Conservation (phyloP, 768 basidiomycete genomes). For the Leccinum boreale region DNA sequence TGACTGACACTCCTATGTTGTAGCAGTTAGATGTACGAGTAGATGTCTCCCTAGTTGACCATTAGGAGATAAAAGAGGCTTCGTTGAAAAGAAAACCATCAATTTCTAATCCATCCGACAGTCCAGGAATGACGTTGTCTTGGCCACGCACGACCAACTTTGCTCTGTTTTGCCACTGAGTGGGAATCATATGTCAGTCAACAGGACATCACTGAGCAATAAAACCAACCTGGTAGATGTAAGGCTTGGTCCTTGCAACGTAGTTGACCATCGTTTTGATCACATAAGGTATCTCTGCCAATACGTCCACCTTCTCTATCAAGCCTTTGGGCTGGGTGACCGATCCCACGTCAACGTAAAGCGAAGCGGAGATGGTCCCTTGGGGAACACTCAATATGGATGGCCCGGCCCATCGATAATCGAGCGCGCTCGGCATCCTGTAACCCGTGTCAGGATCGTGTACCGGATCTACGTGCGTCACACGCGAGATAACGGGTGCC, state of each 20-base stretch:
- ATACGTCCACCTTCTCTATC: slow-evolving; percentile 90
- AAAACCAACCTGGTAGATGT: slow-evolving; percentile 80
- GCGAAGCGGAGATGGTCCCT: slow-evolving; percentile 53
- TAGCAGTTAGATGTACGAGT: slow-evolving; percentile 10
- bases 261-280: slow-evolving; percentile 92
- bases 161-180: slow-evolving; percentile 57
- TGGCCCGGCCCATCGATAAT: slow-evolving; percentile 76
- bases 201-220: neutral
- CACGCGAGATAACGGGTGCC: slow-evolving; percentile 57
- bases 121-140: slow-evolving; percentile 38
- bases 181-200: neutral
- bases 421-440: slow-evolving; percentile 60
- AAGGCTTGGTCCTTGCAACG: slow-evolving; percentile 90
- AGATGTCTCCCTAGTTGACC: neutral
- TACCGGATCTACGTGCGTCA: slow-evolving; percentile 56
- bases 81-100: slow-evolving; percentile 82
- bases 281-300: slow-evolving; percentile 92
- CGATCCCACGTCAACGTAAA: slow-evolving; percentile 57
- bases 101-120: slow-evolving; percentile 42
- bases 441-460: slow-evolving; percentile 84
- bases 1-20: neutral
- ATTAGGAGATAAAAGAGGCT: slow-evolving; percentile 80
- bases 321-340: slow-evolving; percentile 64
- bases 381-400: slow-evolving; percentile 52
- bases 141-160: slow-evolving; percentile 47